Evolutionary conservation across 2,329 filamentous ascomycete species (phyloP), one percentile per base, ranked within the genome.

Genomic region (Zasmidium angulare): DNA sequence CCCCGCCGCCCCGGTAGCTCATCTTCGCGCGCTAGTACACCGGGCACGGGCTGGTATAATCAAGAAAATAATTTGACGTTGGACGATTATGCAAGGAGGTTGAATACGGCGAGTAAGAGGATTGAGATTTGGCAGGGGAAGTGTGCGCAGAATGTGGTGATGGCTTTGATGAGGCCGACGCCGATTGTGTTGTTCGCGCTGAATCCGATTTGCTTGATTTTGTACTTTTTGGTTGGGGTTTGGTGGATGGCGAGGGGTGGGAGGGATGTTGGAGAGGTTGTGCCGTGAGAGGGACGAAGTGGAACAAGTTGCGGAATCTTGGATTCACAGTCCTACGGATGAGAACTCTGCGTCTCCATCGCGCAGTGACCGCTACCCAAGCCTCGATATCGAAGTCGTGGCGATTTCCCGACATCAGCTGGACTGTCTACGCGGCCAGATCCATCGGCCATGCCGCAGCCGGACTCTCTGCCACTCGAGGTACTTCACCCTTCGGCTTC

Each of bases 111-210:
- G 17, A 56, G 60, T 3, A 66, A 64, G 54, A 64, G 65, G 2
- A 60, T 71, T 40, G 68, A 71, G 56, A 63, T 65, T 17, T 72
- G 65, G 55, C 59, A 64, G 51, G 58, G 59, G 19, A 57, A 55
- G 19, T 72, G 69, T 55, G 69, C 65, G 40, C 67, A 70, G 58
- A 71, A 69, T 58, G 58, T 69, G 19, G 69, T 72, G 17, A 72
- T 72, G 70, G 70, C 66, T 2, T 55, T 72, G 31, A 61, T 71
- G 54, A 56, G 68, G 46, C 69, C 69, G 3, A 70, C 69, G 56
- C 67, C 69, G 19, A 29, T 72, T 40, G 64, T 69, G 31, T 47
- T 72, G 52, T 68, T 72, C 46, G 50, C 70, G 46, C 67, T 72
- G 51, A 70, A 72, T 62, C 70, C 70, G 53, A 55, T 71, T 26